Base-by-base conservation (phyloP, 2,329 filamentous ascomycete genomes). In the Pseudogymnoascus sp. region DNA sequence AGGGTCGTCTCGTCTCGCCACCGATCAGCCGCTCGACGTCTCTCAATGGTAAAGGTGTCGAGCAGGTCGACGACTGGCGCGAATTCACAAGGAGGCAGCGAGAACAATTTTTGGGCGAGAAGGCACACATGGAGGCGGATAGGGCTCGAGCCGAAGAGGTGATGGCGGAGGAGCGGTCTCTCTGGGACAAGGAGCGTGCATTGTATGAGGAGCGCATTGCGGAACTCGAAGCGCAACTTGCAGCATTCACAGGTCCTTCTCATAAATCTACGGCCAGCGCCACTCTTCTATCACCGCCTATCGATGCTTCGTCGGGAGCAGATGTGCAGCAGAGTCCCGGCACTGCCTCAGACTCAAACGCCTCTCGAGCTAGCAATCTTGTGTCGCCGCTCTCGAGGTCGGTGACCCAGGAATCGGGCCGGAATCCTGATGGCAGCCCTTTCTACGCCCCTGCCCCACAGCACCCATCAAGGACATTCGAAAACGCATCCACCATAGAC, bases 391-490 rank as follows among this genome's bases (percentile, higher is more conserved):
- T 61, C n/a, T 62, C 57, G 25, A 39, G 22, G 9, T 20, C 22
- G 8, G 64, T 72, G 8, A 68, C 69, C 30, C 71, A 73, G 63
- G 71, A 73, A 61, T 71, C 71, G 8, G 71, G 71, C 18, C 64
- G 71, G 38, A 67, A 72, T 63, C 65, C 66, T 30, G 70, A 73
- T 62, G 71, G 71, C 9, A 67, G 59, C 5, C 70, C 69, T 9
- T 73, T 72, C 58, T 73, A 72, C 57, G 71, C 70, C 14, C 71
- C 70, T 11, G 69, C 69, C n/a, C 67, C 70, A 16, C 60, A 62
- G 58, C 70, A 71, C 50, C 70, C 70, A 16, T 65, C 65, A 25
- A 65, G 71, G 20, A 70, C 68, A 3, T 73, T 73, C 58, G 30
- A 37, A 20, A 63, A 66, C 50, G 58, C 63, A 9, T 64, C 67